Evolutionary conservation across 495 filamentous ascomycete genomes (phyloP), one percentile per base, ranked within the genome.

Genomic region (Podospora didyma): DNA sequence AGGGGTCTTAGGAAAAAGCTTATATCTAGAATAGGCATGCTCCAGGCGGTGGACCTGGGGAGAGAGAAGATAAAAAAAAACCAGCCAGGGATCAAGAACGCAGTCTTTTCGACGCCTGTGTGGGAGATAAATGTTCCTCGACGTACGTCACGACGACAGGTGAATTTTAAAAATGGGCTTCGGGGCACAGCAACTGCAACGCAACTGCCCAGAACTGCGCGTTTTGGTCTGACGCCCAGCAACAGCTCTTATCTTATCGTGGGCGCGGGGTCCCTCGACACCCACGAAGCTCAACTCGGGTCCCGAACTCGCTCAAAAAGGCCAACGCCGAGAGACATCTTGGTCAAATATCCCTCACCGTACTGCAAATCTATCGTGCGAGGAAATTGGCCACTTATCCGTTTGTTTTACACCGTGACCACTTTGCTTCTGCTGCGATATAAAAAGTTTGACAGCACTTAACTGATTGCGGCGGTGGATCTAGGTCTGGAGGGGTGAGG

Each of bases 241-340:
- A 54, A 42, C 41, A 66, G 66, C 66, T 69, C 66, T 69, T 69
- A 69, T 69, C 66, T 68, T 68, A 68, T 68, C 66, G 49, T 20
- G n/a, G 51, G 54, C 61, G 66, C 63, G 66, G 66, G 66, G 66
- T 61, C 39, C 14, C n/a, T n/a, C 5, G 57, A 26, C 51, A 47
- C 31, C 31, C 21, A 16, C 19, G 19, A 28, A 47, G 2, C 23
- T 50, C 50, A 44, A 53, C 21, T 35, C 17, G n/a, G 35, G 49
- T 21, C 41, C 41, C 16, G 37, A 46, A 20, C 20, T 28, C 11
- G 12, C 10, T n/a, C 14, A 19, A 11, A 23, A 16, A 44, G 17
- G 17, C 35, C 17, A 14, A n/a, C 39, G 5, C 39, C 39, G 39
- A 14, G 14, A 42, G 56, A 56, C 60, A 55, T 51, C 46, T 17